Base-by-base conservation (phyloP, 2,329 filamentous ascomycete genomes). In the Aspergillus chevalieri region DNA sequence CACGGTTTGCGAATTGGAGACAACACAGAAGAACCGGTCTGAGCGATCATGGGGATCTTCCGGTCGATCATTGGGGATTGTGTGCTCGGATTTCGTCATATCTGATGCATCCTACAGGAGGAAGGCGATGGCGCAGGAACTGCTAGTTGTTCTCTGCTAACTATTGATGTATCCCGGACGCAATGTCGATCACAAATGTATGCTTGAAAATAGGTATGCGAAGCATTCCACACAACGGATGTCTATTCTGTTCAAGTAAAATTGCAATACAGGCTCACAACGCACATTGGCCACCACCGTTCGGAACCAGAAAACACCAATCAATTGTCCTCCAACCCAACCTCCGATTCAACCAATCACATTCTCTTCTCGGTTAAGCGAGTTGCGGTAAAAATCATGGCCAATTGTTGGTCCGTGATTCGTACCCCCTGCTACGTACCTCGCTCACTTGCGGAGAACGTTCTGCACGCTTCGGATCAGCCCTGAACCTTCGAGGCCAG, bases 401-500 rank as follows among this genome's bases (percentile, higher is more conserved):
- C 38, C 38, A 41, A 12, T 41, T 19, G 38, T 41, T 21, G 38
- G 26, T 12, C 17, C 14, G 8, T 38, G 34, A 7, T 36, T 36
- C 15, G 34, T 36, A 36, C 34, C 6, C n/a, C 15, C 6, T 8
- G 15, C 34, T n/a, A 36, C 34, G 34, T n/a, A 36, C 15, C 26
- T 30, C 26, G 9, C 9, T 30, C 9, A 12, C 4, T 12, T 12
- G 9, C 26, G 26, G 26, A 30, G 26, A 30, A 12, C 26, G 26
- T 30, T 30, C 26, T 10, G 9, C 10, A 4, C 26, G 26, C 26
- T 30, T 12, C 14, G 14, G 4, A 39, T 53, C 9, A 41, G 47
- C 10, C 19, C 39, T 47, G 14, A 6, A 50, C 36, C 24, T 54
- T 46, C 5, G 44, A 50, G 9, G 55, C 52, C 15, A 64, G 51